Percentiles rank a stretch among this genome's conserved stretches.
Conservation (phyloP, 352 stramenopile genomes). For the Phytophthora pisi region DNA sequence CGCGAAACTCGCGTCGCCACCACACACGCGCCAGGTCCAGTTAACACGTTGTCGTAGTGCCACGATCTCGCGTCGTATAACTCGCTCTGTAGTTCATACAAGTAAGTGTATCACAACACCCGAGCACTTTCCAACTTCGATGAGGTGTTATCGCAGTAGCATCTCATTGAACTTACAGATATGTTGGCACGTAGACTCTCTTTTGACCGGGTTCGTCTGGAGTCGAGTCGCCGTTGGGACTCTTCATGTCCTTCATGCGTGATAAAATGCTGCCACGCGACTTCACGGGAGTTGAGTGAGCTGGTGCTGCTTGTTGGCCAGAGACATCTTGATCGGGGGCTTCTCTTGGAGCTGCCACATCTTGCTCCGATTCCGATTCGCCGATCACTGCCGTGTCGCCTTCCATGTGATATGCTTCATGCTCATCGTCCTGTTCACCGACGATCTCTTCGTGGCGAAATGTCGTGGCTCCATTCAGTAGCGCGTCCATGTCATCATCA, state of each 20-base stretch:
- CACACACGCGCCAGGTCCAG: constrained; percentile 42
- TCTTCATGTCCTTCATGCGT: constrained; percentile 22
- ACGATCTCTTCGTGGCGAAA: constrained; percentile 43
- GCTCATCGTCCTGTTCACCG: constrained; percentile 34
- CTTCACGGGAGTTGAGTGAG: constrained; percentile 13
- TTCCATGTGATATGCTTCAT: constrained; percentile 17
- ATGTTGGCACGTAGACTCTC: constrained; percentile 33
- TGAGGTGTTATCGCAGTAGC: neutral
- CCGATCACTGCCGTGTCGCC: constrained; percentile 5
- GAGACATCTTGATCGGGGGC: neutral
- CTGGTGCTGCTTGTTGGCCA: constrained; percentile 1
- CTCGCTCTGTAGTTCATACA: constrained; percentile 14
- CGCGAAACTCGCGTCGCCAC: constrained; percentile 31
- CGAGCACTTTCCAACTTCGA: too few species aligned
- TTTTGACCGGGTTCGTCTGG: constrained; percentile 7
- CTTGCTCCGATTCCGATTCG: constrained; percentile 21
- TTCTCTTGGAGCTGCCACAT: constrained; percentile 9
- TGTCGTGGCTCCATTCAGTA: constrained; percentile 34
- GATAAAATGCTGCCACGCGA: constrained; percentile 18
- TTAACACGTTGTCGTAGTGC: constrained; percentile 7
- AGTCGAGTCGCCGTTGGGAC: constrained; percentile 1
- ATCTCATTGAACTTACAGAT: constrained; percentile 16
- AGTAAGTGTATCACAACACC: neutral
- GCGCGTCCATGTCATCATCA: constrained; percentile 34
- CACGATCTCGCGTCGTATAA: neutral